Evolutionary conservation across 129 eudicot genomes (phyloP), one percentile per base, ranked within the genome.

Genomic region (Arctium minus): DNA sequence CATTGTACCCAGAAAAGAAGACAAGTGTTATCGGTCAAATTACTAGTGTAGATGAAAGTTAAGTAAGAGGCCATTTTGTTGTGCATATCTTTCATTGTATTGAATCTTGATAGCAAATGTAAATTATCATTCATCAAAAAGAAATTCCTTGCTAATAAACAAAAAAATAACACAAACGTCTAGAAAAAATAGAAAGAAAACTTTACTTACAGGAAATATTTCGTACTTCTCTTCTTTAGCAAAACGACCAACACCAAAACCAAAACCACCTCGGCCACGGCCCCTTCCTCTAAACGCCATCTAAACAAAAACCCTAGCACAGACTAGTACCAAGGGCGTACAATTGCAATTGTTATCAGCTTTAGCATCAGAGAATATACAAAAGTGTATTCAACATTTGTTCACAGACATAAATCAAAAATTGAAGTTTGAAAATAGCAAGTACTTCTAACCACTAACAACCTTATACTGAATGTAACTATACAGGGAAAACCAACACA

Each of bases 271-370:
- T 13, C 74, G 48, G 33, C 80, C 78, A 83, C 73, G 78, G 27
- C 86, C 86, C 78, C 78, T 50, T 77, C 78, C 82, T 83, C 82
- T 77, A 38, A 8, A 83, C 77, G 76, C 68, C 86, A 82, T 82
- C 80, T 42, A 33, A 48, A 80, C 70, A 60, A 56, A 80, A 80
- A 48, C 46, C 50, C 38, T 13, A 40, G 67, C 3, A 17, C 75
- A 65, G 35, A 60, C 68, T 60, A 60, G 68, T 60, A 60, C 68
- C 68, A 60, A 60, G 8, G 68, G 68, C 68, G 2, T 60, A 60
- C 30, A 60, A 60, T 17, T n/a, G 8, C 68, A 60, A 60, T 17
- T 60, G 29, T n/a, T 60, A 60, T 60, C 1, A 44, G 13, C 9
- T 44, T 2, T 44, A 44, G 50, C 50, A 44, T 44, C 17, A 46